These are phyloP conservation scores for Kazachstania martiniae DNA, from an alignment of 805 yeast species.

Conservation along the genomic window DNA sequence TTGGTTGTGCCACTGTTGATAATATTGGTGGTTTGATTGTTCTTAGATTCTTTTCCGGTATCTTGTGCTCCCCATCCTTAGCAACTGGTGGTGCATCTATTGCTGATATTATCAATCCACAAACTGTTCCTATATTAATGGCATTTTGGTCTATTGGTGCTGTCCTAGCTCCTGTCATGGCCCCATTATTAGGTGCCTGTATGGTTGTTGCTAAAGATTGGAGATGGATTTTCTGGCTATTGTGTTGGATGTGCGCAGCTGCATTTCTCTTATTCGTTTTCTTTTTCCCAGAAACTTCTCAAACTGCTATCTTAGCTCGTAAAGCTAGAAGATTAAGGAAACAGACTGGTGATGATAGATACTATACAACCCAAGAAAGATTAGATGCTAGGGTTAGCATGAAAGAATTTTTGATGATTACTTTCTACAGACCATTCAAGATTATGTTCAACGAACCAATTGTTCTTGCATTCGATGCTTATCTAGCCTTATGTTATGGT, in stretches of 20 bases:
- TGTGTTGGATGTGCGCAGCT: slow-evolving; percentile 24
- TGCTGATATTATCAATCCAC: slow-evolving; percentile 36
- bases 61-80: slow-evolving; percentile 45
- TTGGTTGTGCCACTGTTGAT: slow-evolving; percentile 41
- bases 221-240: slow-evolving; percentile 47
- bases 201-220: slow-evolving; percentile 33
- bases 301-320: slow-evolving; percentile 35
- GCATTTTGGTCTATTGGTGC: slow-evolving; percentile 45
- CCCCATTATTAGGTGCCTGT: slow-evolving; percentile 34
- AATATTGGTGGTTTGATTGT: slow-evolving; percentile 41
- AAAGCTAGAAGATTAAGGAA: slow-evolving; percentile 36
- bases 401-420: slow-evolving; percentile 17
- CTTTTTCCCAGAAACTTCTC: slow-evolving; percentile 40
- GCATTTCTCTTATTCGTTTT: slow-evolving; percentile 28
- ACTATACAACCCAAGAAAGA: slow-evolving; percentile 32
- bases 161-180: slow-evolving; percentile 42
- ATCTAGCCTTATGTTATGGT: slow-evolving; percentile 42
- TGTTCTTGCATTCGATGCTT: slow-evolving; percentile 39
- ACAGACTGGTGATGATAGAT: slow-evolving; percentile 37
- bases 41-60: slow-evolving; percentile 42
- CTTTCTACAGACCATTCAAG: slow-evolving; percentile 39
- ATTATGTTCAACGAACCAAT: slow-evolving; percentile 44
- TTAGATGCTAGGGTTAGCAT: slow-evolving; percentile 19
- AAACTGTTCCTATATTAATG: slow-evolving; percentile 35
- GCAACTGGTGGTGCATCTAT: slow-evolving; percentile 49